Evolutionary conservation across 2,329 filamentous ascomycete genomes (phyloP), one percentile per base, ranked within the genome.

Genomic region (Teratosphaeria nubilosa): DNA sequence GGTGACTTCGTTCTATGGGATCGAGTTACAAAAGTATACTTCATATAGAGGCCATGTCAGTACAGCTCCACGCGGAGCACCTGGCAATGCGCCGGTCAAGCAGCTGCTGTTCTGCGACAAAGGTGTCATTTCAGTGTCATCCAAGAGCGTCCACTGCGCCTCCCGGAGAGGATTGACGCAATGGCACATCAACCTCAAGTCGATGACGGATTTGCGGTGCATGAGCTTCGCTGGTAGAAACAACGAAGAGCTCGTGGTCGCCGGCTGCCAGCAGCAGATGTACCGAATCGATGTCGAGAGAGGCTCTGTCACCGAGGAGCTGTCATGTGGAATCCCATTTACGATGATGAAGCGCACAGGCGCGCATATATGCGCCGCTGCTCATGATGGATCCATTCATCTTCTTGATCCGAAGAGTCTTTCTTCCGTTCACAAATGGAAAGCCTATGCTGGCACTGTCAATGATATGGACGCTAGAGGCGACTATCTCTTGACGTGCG

Each of bases 381-480:
- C 91, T 0, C 84, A 86, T 62, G 86, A 79, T 51, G 94, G 94
- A 51, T 83, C 84, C 20, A 87, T 99, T 53, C 86, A 97, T 73
- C 86, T 96, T 31, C 79, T 99, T 24, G 92, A 96, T 69, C 83
- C 91, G 1, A 78, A 83, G 57, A 89, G 81, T 58, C 88, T 95
- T 68, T 82, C 83, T 50, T 81, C 96, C 5, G 79, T 94, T 65
- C 95, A 92, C 71, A 84, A 84, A 11, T 99, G 94, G 88, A 90
- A 90, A 70, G 91, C 92, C 0, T 94, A 99, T 70, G 86, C 87
- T 1, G 88, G 90, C 9, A 83, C 86, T 55, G 89, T 99, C 70
- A 96, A 90, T 72, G 92, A 97, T 72, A 96, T 99, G 89, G 94
- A 99, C 75, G 90, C 91, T 9, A 89, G 94, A 69, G 90, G 94